phyloP scores from a whole-genome alignment of 2,329 filamentous ascomycete species.

The Phialocephala sp. region DNA sequence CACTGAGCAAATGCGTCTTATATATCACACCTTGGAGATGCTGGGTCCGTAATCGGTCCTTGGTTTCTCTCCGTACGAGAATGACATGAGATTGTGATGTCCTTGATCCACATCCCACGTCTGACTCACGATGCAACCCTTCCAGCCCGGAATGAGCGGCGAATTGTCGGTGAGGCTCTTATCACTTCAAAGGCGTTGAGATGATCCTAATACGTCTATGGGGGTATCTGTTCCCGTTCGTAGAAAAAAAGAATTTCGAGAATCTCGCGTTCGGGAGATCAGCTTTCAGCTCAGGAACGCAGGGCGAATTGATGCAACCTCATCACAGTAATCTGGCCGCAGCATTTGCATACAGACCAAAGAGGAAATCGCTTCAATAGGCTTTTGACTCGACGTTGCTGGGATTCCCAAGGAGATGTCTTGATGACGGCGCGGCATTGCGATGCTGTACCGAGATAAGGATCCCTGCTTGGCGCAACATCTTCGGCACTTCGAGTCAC shows the following conservation, averaged over 20 bases:
- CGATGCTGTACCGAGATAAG: slow-evolving; percentile 3
- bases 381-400: background rate
- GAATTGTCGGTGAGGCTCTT: slow-evolving; percentile 23
- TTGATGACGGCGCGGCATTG: background rate
- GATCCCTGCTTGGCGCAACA: background rate
- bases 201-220: background rate
- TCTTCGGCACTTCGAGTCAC: background rate
- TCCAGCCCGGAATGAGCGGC: background rate
- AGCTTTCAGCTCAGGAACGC: too few species aligned
- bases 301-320: too few species aligned
- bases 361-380: background rate
- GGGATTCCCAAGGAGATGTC: background rate
- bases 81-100: slow-evolving; percentile 23
- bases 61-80: slow-evolving; percentile 17
- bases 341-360: background rate
- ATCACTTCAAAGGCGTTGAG: slow-evolving; percentile 1
- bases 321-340: background rate
- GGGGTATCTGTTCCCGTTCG: background rate
- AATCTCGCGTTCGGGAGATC: background rate
- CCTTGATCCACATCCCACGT: slow-evolving; percentile 23
- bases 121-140: slow-evolving; percentile 14
- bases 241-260: background rate
- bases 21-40: background rate
- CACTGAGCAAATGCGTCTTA: background rate
- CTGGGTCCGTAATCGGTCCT: slow-evolving; percentile 19